Percentiles rank a stretch among this genome's conserved stretches.
phyloP scores from a whole-genome alignment of 345 rosid species.

The Tarenaya hassleriana region DNA sequence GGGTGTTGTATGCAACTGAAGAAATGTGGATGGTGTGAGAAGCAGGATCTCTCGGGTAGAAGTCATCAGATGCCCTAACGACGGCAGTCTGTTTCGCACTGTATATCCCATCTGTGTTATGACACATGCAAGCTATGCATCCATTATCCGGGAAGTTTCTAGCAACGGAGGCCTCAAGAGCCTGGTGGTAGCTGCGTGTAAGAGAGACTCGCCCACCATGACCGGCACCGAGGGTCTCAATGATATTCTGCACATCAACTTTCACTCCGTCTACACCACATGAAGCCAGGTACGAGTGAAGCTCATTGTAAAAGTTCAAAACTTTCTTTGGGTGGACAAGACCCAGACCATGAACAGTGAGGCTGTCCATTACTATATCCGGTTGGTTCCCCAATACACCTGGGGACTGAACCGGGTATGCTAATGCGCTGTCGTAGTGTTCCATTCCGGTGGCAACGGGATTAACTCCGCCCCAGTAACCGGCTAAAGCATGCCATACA shows the following conservation, averaged over 20 bases:
- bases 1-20: conserved; percentile 80
- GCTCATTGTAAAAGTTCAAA: conserved; percentile 92
- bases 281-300: conserved; percentile 85
- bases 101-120: conserved; percentile 86
- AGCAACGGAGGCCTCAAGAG: conserved; percentile 83
- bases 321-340: conserved; percentile 90
- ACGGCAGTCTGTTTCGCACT: conserved; percentile 93
- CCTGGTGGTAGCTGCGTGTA: conserved; percentile 78
- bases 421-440: conserved; percentile 80
- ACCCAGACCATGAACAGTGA: conserved; percentile 82
- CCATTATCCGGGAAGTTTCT: conserved; percentile 83
- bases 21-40: conserved; percentile 95
- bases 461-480: conserved; percentile 98
- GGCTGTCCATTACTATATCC: conserved; percentile 88
- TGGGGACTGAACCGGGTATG: conserved; percentile 83
- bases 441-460: conserved; percentile 95
- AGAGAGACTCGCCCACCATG: conserved; percentile 94
- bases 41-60: conserved; percentile 87
- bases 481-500: conserved; percentile 97
- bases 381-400: conserved; percentile 93
- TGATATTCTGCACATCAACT: conserved; percentile 92
- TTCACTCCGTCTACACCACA: conserved; percentile 97
- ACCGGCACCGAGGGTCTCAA: conserved; percentile 94
- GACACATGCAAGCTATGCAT: conserved; percentile 97
- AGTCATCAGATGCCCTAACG: conserved; percentile 95